Percentiles rank a stretch among this genome's conserved stretches.
These are phyloP conservation scores for Candida maris DNA, from an alignment of 805 yeast species.

Conservation along the genomic window DNA sequence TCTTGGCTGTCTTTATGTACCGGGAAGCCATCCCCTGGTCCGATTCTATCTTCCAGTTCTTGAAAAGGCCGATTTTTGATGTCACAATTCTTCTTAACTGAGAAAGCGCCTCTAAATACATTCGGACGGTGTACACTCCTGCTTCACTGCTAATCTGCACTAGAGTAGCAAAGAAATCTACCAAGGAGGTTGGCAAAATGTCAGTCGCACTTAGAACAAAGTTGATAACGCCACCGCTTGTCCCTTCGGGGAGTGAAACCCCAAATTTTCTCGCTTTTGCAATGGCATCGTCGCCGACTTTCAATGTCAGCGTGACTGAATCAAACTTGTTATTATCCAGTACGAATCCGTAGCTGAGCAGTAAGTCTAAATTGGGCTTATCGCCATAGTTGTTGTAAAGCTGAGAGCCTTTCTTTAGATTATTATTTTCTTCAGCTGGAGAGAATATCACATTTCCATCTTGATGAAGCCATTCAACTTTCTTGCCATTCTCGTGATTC, in stretches of 20 bases:
- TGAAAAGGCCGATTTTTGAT: constrained; percentile 44
- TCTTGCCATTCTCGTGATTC: constrained; percentile 59
- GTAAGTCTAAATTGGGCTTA: constrained; percentile 56
- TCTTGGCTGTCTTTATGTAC: constrained; percentile 35
- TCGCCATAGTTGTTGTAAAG: constrained; percentile 83
- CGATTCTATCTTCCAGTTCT: constrained; percentile 27
- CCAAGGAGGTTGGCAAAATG: constrained; percentile 38
- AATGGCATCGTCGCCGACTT: constrained; percentile 37
- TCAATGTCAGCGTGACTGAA: constrained; percentile 55
- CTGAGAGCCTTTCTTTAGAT: constrained; percentile 47
- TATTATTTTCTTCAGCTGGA: constrained; percentile 27
- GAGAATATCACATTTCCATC: constrained; percentile 34
- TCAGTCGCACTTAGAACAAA: constrained; percentile 29
- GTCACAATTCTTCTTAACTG: constrained; percentile 50
- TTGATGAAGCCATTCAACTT: constrained; percentile 58
- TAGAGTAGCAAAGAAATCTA: constrained; percentile 52
- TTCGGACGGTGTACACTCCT: constrained; percentile 42
- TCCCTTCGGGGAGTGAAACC: constrained; percentile 38
- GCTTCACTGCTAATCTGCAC: constrained; percentile 49
- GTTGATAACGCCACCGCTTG: constrained; percentile 37
- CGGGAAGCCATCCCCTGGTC: constrained; percentile 18
- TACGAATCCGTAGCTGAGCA: constrained; percentile 79
- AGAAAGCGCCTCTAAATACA: constrained; percentile 57
- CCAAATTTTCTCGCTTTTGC: constrained; percentile 34
- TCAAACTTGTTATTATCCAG: constrained; percentile 51